These are phyloP conservation scores for Alloteropsis semialata DNA, from an alignment of 176 grass and related monocot species.

Conservation along the genomic window DNA sequence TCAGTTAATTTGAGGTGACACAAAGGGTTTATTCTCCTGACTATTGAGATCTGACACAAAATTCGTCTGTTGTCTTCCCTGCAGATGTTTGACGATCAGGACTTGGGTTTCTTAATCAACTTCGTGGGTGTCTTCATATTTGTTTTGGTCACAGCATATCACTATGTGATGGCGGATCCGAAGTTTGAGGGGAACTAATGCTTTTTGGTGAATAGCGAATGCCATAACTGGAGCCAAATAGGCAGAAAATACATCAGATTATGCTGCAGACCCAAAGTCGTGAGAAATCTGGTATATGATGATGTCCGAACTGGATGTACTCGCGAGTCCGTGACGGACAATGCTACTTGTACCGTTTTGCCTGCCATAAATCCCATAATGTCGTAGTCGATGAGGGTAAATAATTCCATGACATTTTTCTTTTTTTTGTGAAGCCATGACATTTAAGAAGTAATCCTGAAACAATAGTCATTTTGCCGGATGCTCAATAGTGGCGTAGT, in stretches of 20 bases:
- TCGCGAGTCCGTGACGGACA: not conserved
- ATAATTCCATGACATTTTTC: not conserved
- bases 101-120: conserved; percentile 80
- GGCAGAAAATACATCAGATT: not conserved
- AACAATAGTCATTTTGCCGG: not conserved
- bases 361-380: not conserved
- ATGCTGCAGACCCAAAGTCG: too few species aligned
- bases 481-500: not conserved
- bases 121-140: conserved; percentile 86
- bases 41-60: not conserved
- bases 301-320: not conserved
- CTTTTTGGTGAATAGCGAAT: not conserved
- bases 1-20: not conserved
- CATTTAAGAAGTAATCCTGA: not conserved
- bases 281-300: not conserved
- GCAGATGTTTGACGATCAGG: conserved; percentile 93
- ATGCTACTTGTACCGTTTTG: not conserved
- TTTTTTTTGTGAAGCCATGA: too few species aligned
- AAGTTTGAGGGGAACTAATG: conserved; percentile 41
- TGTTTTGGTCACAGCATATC: conserved; percentile 61
- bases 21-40: not conserved
- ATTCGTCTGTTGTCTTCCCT: not conserved
- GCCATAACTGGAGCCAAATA: not conserved
- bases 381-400: not conserved
- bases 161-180: conserved; percentile 75